Evolutionary conservation across 106 monocot species (phyloP), one percentile per base, ranked within the genome.

Genomic region (Triglochin maritima): DNA sequence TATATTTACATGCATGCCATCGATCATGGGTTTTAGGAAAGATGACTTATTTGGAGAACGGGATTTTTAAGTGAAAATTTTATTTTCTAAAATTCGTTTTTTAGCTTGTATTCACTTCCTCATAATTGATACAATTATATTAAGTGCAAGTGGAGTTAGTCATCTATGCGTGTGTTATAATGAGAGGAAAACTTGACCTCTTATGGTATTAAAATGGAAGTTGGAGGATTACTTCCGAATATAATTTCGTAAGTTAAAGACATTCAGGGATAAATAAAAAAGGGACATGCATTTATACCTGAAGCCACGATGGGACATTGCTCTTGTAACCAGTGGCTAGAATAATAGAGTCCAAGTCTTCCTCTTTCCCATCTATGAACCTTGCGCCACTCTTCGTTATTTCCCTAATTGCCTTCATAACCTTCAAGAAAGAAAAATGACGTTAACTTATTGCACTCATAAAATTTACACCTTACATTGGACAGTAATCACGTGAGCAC

Each of bases 271-370:
- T 29, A 29, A 29, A 29, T n/a, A n/a, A 29, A 29, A 29, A 29
- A 29, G 29, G 29, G 29, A 29, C 29, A 29, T 57, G 15, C 46
- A 48, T 7, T 49, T 59, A 58, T 82, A 91, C 98, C 92, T 84
- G 84, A 73, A 98, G 88, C 92, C 92, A 98, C 0, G 88, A 80
- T 58, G 92, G 82, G 13, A 98, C 88, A 75, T 86, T 92, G 84
- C 98, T 98, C 74, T 76, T 88, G 82, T 98, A 92, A 0, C 92
- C 98, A 55, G 84, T 98, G 4, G 98, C 98, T 2, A 92, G 68
- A n/a, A 98, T 75, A 17, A 98, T 78, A 4, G 92, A 69, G 63
- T 98, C 88, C 64, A 92, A 92, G 5, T 75, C 55, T 69, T 86
- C 92, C 71, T 92, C 84, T 52, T n/a, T 85, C 10, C 98, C 98